Conservation (phyloP, 2,329 filamentous ascomycete species). For the Tolypocladium paradoxum region DNA sequence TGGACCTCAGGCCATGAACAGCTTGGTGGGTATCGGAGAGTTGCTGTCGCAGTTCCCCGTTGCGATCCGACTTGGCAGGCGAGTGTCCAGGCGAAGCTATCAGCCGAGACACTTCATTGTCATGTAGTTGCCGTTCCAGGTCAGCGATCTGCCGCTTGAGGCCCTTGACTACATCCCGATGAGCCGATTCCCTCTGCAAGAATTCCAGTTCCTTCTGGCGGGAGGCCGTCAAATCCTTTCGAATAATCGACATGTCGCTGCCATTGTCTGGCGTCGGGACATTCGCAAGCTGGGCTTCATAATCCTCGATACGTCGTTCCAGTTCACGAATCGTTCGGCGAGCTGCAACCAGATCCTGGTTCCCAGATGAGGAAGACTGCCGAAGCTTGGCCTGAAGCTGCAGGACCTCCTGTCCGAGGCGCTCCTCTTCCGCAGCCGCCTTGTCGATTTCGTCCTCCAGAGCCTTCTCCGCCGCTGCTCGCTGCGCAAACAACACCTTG, state of each 20-base stretch:
- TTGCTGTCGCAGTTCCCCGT: conserved; percentile 22
- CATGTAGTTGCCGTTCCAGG: conserved; percentile 56
- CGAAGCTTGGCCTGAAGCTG: conserved; percentile 36
- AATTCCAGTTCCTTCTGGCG: conserved; percentile 57
- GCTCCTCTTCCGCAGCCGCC: conserved; percentile 55
- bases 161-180: conserved; percentile 50
- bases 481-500: conserved; percentile 42
- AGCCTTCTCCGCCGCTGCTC: conserved; percentile 48
- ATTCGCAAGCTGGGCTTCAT: conserved; percentile 32
- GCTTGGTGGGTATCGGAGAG: conserved; percentile 49
- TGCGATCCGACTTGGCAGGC: conserved; percentile 31
- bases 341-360: conserved; percentile 43
- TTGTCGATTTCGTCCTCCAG: conserved; percentile 57
- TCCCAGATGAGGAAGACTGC: conserved; percentile 36
- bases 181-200: conserved; percentile 52
- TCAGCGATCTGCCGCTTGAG: conserved; percentile 56
- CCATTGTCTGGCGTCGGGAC: conserved; percentile 27
- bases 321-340: conserved; percentile 55
- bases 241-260: conserved; percentile 48
- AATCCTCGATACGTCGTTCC: conserved; percentile 49
- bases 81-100: conserved; percentile 34
- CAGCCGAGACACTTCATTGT: conserved; percentile 46
- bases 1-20: conserved; percentile 42
- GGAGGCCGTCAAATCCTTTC: conserved; percentile 50
- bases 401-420: conserved; percentile 43